Evolutionary conservation across 768 basidiomycete species (phyloP), one percentile per base, ranked within the genome.

Genomic region (Termitomyces sp.): DNA sequence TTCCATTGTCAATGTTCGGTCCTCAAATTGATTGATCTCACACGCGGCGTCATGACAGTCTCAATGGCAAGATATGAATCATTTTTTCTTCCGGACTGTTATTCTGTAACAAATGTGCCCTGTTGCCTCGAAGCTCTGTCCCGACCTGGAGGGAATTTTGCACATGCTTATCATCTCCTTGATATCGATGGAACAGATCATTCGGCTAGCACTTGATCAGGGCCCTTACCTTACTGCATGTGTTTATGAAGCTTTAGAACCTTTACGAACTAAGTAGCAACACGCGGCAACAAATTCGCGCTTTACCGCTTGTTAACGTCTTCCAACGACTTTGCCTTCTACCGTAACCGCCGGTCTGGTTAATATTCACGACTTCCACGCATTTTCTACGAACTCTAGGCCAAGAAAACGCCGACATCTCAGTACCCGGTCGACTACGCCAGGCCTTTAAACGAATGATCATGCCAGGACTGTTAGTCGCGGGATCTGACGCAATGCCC

Each of bases 401-500:
- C 14, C 41, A 30, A 30, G 17, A 24, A 51, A 44, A 43, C 58
- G 53, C 57, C 58, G 56, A 54, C 34, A 19, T 37, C 21, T 45
- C 37, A 32, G 30, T 26, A 37, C 35, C 22, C 24, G 3, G 5
- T 2, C 10, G 4, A 22, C 40, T 35, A 12, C 37, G 41, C 40
- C 40, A 5, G 28, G 28, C 2, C 50, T 21, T 40, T 34, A 42
- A 34, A 55, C 53, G 22, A 55, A 52, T 17, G 19, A 59, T 35
- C 26, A 64, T 64, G 60, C 63, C 62, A 28, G 55, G 60, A 38
- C 62, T 55, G 34, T 59, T 64, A 48, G 40, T 58, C 15, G 62
- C 61, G 32, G 62, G 60, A 40, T 45, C 61, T 15, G 64, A 65
- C 30, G 34, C 62, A 6, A 56, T 61, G 21, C 57, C 65, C 1